Percentiles rank a stretch among this genome's conserved stretches.
Evolutionary conservation across 2,329 filamentous ascomycete species (phyloP).

Genomic region (Pyricularia grisea): DNA sequence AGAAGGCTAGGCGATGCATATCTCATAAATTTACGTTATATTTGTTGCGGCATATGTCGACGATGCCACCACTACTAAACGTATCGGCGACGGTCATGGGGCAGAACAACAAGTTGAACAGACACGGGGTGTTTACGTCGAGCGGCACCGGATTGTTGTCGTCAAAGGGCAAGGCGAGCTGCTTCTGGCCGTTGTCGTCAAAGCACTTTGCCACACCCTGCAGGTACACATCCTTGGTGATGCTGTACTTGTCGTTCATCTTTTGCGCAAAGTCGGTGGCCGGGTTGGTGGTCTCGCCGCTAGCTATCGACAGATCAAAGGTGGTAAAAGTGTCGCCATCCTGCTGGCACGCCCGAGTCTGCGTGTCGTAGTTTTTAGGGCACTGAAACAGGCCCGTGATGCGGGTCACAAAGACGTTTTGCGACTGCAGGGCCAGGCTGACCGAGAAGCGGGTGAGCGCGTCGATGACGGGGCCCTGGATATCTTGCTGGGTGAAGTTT

Average conservation of each 20-base stretch:
- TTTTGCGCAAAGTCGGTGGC: not conserved
- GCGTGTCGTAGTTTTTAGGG: not conserved
- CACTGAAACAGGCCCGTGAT: not conserved
- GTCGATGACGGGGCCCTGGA: not conserved
- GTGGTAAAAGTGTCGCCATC: not conserved
- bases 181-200: slow-evolving; percentile 6
- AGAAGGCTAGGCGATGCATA: too few species aligned
- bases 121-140: not conserved
- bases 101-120: not conserved
- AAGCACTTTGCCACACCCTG: slow-evolving; percentile 7
- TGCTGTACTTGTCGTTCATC: slow-evolving; percentile 6
- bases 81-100: not conserved
- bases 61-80: too few species aligned
- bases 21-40: too few species aligned
- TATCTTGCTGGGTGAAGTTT: not conserved
- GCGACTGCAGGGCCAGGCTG: not conserved
- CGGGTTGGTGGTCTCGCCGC: too few species aligned
- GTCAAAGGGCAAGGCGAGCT: slow-evolving; percentile 6
- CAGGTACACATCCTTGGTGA: slow-evolving; percentile 5
- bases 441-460: not conserved
- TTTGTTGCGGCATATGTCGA: not conserved
- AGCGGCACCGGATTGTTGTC: not conserved
- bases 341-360: not conserved
- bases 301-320: too few species aligned
- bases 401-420: not conserved